Percentiles rank a stretch among this genome's conserved stretches.
Evolutionary conservation across 2,329 filamentous ascomycete species (phyloP).

Genomic region (Reticulascus tulasneorum): DNA sequence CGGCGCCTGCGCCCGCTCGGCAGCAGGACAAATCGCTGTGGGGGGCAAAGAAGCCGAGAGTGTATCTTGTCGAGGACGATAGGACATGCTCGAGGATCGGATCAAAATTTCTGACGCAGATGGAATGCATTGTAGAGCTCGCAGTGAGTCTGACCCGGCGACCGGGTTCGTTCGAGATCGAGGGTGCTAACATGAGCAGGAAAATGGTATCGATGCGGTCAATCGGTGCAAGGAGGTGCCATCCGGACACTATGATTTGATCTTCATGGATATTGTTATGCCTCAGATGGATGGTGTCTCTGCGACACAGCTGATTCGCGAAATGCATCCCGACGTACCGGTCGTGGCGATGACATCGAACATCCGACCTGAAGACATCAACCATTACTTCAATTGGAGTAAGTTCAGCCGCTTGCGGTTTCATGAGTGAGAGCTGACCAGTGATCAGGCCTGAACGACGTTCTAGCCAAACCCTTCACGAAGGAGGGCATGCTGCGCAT

Average conservation of each 20-base stretch:
- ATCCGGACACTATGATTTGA: conserved; percentile 56
- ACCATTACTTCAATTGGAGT: conserved; percentile 76
- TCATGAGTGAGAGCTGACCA: conserved; percentile 6
- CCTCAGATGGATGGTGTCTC: conserved; percentile 92
- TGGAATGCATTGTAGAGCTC: conserved; percentile 64
- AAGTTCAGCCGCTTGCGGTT: conserved; percentile 2
- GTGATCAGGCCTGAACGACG: conserved; percentile 87
- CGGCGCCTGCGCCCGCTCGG: conserved; percentile 19
- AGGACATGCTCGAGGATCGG: conserved; percentile 65
- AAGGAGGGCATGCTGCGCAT: conserved; percentile 79
- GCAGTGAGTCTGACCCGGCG: conserved; percentile 46
- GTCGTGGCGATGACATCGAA: conserved; percentile 99
- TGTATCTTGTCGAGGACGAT: conserved; percentile 86
- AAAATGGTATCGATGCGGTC: conserved; percentile 86
- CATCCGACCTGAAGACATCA: conserved; percentile 92
- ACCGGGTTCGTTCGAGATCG: background rate
- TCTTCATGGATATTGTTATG: conserved; percentile 96
- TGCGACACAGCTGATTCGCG: conserved; percentile 86
- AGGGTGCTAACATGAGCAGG: conserved; percentile 16
- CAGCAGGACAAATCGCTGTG: conserved; percentile 43
- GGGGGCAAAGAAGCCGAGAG: conserved; percentile 65
- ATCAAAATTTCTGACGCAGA: conserved; percentile 61
- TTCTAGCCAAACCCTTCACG: conserved; percentile 95
- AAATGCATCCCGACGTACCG: conserved; percentile 75
- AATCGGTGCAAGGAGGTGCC: conserved; percentile 65